phyloP scores from a whole-genome alignment of 768 basidiomycete species.

The Termitomyces sp. region DNA sequence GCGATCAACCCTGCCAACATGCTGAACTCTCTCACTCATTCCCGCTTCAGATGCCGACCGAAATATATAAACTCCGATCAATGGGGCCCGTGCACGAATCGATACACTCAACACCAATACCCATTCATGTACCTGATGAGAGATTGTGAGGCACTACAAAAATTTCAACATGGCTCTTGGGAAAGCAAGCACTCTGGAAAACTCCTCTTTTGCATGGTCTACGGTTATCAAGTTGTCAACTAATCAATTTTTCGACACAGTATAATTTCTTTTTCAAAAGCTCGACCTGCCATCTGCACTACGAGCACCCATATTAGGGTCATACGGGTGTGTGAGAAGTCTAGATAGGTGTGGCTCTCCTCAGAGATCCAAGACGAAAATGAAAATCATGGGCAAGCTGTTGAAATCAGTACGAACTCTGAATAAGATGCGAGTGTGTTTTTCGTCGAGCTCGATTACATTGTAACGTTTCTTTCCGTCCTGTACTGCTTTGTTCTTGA shows the following conservation, averaged over 20 bases:
- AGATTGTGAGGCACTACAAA: no score
- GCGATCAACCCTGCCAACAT: conserved; percentile 45
- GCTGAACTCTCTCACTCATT: conserved; percentile 15
- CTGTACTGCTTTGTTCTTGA: background rate
- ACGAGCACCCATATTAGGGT: background rate
- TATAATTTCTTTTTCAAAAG: background rate
- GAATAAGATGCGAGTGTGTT: background rate
- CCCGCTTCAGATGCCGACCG: conserved; percentile 37
- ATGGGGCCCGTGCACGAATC: conserved; percentile 11
- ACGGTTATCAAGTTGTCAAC: no score
- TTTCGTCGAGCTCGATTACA: background rate
- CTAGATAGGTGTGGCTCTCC: background rate
- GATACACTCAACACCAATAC: background rate
- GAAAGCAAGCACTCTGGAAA: no score
- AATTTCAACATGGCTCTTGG: no score
- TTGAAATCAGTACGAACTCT: background rate
- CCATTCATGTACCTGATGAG: no score
- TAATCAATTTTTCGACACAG: no score
- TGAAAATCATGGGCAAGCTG: no score
- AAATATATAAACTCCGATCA: conserved; percentile 9
- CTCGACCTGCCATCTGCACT: background rate
- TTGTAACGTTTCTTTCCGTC: background rate
- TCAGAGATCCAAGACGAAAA: background rate
- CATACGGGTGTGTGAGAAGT: background rate
- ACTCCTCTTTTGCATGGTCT: no score